These are phyloP conservation scores for Pulveroboletus sp. DNA, from an alignment of 768 basidiomycete species.

Conservation along the genomic window DNA sequence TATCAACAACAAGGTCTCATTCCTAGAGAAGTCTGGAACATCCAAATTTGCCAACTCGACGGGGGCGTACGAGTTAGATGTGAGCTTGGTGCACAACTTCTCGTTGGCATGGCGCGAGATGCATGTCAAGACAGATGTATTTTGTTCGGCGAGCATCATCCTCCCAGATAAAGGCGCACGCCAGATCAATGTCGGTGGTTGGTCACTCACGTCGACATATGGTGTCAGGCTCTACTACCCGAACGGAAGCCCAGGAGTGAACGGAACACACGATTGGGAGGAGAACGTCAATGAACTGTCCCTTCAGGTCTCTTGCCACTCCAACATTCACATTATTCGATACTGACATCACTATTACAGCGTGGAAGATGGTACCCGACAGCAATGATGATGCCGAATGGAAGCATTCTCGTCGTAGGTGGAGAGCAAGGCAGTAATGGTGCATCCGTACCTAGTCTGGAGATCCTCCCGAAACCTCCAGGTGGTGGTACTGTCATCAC, in stretches of 20 bases:
- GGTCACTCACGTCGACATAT: constrained; percentile 68
- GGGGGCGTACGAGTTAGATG: constrained; percentile 75
- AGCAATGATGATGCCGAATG: constrained; percentile 66
- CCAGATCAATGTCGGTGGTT: constrained; percentile 32
- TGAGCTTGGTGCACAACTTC: constrained; percentile 45
- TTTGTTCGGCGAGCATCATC: constrained; percentile 70
- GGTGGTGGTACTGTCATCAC: constrained; percentile 59
- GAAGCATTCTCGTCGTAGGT: constrained; percentile 67
- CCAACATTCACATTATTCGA: not conserved
- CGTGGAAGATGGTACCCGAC: constrained; percentile 70
- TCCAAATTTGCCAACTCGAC: constrained; percentile 59
- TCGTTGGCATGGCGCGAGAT: constrained; percentile 63
- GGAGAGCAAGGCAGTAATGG: constrained; percentile 73
- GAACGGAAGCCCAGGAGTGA: constrained; percentile 60
- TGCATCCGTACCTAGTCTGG: constrained; percentile 59
- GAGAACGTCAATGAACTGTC: constrained; percentile 54
- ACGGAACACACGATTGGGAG: constrained; percentile 77
- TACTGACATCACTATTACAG: constrained; percentile 26
- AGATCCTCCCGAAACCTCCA: constrained; percentile 60
- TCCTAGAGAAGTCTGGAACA: constrained; percentile 73
- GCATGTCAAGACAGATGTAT: constrained; percentile 74
- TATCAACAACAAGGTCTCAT: constrained; percentile 76
- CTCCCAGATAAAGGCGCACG: constrained; percentile 66
- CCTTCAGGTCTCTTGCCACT: constrained; percentile 47
- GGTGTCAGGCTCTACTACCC: constrained; percentile 74